A percentile compares a stretch with the other conserved stretches of the same genome.
Evolutionary conservation across 2,329 filamentous ascomycete species (phyloP).

Genomic region (Colletotrichum brevisporum): DNA sequence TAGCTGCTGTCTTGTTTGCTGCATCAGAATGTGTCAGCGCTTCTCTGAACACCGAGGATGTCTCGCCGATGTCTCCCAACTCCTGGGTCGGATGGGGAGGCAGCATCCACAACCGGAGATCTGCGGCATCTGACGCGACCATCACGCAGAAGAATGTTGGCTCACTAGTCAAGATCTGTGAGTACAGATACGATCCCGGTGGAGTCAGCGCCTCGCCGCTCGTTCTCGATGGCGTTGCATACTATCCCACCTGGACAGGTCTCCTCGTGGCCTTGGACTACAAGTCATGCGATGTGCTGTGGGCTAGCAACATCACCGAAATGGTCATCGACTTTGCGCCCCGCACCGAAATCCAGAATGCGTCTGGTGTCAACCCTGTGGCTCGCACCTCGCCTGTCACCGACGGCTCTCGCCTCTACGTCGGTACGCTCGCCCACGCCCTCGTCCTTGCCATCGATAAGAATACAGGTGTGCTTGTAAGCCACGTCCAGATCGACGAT

Average conservation of each 20-base stretch:
- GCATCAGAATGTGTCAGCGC: too few species aligned
- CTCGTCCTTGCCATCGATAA: constrained; percentile 9
- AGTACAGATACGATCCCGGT: background rate
- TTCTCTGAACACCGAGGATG: too few species aligned
- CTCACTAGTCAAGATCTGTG: background rate
- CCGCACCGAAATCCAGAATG: constrained; percentile 1
- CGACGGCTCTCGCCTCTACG: background rate
- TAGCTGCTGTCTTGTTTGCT: too few species aligned
- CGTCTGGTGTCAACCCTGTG: background rate
- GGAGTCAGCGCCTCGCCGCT: constrained; percentile 31
- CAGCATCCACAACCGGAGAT: background rate
- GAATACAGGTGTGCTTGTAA: background rate
- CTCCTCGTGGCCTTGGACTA: constrained; percentile 50
- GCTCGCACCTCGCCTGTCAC: constrained; percentile 18
- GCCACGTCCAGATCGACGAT: background rate
- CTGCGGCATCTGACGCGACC: background rate
- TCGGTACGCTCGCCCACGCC: constrained; percentile 1
- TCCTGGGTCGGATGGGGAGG: background rate
- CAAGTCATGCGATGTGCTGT: constrained; percentile 43
- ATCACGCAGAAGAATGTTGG: background rate
- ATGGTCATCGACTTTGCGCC: constrained; percentile 43
- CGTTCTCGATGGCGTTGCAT: constrained; percentile 41
- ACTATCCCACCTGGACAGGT: constrained; percentile 51
- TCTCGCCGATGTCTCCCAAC: background rate
- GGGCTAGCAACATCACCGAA: constrained; percentile 48